Percentiles rank a stretch among this genome's conserved stretches.
phyloP scores from a whole-genome alignment of 1,284 basidiomycete genomes.

The Blastosporella zonata region DNA sequence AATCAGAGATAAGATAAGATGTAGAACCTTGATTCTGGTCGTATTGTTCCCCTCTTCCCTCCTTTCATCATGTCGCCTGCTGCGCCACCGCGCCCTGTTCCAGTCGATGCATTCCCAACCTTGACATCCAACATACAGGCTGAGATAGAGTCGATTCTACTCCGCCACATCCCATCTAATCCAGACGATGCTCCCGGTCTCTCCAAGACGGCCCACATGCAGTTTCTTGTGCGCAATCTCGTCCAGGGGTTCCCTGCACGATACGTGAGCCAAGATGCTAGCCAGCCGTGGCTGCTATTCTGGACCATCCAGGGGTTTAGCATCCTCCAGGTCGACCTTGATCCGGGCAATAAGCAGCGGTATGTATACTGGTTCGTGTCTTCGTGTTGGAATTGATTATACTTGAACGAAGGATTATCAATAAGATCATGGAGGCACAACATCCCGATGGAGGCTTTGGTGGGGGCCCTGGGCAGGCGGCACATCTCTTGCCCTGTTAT shows the following conservation, averaged over 20 bases:
- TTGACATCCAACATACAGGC: slow-evolving; percentile 62
- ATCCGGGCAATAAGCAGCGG: slow-evolving; percentile 72
- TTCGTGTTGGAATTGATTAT: neutral
- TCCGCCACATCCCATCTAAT: slow-evolving; percentile 35
- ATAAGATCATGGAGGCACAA: slow-evolving; percentile 77
- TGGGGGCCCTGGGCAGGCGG: slow-evolving; percentile 86
- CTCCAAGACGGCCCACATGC: slow-evolving; percentile 60
- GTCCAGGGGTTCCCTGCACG: slow-evolving; percentile 73
- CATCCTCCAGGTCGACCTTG: slow-evolving; percentile 73
- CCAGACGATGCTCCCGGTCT: slow-evolving; percentile 34
- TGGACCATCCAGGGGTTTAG: slow-evolving; percentile 87
- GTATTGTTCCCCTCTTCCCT: neutral
- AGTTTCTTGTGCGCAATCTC: slow-evolving; percentile 67
- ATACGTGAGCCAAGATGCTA: slow-evolving; percentile 86
- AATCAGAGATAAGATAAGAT: slow-evolving; percentile 14
- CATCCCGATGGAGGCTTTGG: slow-evolving; percentile 87
- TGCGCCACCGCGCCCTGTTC: slow-evolving; percentile 26
- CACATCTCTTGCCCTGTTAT: slow-evolving; percentile 91
- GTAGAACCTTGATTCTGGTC: neutral
- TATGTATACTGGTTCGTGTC: slow-evolving; percentile 31
- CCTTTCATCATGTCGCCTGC: slow-evolving; percentile 6
- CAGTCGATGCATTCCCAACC: slow-evolving; percentile 60
- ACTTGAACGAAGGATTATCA: slow-evolving; percentile 51
- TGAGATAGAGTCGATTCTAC: slow-evolving; percentile 66
- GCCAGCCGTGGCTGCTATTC: slow-evolving; percentile 89